Percentiles rank a stretch among this genome's conserved stretches.
These are phyloP conservation scores for Colletotrichum sp. DNA, from an alignment of 2,329 filamentous ascomycete genomes.

Conservation along the genomic window DNA sequence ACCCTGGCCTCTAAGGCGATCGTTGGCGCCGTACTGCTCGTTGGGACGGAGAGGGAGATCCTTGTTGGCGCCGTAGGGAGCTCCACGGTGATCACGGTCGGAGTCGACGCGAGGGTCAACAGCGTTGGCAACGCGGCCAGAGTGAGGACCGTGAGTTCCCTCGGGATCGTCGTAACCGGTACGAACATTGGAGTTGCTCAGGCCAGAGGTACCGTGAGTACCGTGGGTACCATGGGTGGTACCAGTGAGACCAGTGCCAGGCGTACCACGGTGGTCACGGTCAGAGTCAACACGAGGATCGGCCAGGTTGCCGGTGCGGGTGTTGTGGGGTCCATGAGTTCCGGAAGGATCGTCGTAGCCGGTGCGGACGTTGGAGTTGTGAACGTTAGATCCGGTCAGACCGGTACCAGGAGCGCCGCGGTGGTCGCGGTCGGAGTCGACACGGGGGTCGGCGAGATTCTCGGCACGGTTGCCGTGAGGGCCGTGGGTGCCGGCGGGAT, in stretches of 20 bases:
- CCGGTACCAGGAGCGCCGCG: neutral
- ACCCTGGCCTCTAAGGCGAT: neutral
- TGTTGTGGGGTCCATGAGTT: constrained; percentile 36
- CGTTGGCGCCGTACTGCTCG: neutral
- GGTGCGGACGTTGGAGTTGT: neutral
- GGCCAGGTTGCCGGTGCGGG: constrained; percentile 29
- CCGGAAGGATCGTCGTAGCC: constrained; percentile 25
- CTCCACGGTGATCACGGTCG: constrained; percentile 21
- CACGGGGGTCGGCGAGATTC: constrained; percentile 54
- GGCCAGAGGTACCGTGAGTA: neutral
- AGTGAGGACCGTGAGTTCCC: constrained; percentile 3
- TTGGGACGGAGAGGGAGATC: constrained; percentile 15
- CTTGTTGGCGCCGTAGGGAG: constrained; percentile 4
- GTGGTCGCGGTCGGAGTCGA: constrained; percentile 49
- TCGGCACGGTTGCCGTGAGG: constrained; percentile 39
- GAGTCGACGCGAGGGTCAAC: constrained; percentile 15
- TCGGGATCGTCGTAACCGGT: constrained; percentile 2
- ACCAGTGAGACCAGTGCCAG: constrained; percentile 20
- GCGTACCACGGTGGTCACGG: neutral
- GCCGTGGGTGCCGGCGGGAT: constrained; percentile 28
- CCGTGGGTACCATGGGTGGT: constrained; percentile 9
- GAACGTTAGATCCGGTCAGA: neutral
- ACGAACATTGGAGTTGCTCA: neutral
- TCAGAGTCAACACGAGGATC: constrained; percentile 18
- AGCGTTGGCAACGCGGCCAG: neutral